Base-by-base conservation (phyloP, 2,329 filamentous ascomycete genomes). In the Alternaria angustiovoidea region DNA sequence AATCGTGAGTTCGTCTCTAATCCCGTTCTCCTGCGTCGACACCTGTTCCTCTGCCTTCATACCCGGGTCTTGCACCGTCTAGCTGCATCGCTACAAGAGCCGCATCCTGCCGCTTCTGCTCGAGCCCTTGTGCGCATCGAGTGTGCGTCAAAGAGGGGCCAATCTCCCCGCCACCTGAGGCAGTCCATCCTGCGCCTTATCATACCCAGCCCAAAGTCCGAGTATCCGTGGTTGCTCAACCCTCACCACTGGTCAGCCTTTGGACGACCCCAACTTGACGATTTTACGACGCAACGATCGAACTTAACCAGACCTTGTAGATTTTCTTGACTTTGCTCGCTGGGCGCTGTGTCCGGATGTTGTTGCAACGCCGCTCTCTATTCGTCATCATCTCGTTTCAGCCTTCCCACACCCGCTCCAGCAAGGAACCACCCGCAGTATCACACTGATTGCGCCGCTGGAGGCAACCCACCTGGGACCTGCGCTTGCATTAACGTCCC, bases 341-440 rank as follows among this genome's bases (percentile, higher is more conserved):
- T 62, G 57, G 64, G 61, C 62, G 61, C 68, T 61, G 64, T 53
- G 58, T 70, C 69, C 73, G 75, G 61, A 78, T 78, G 75, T 76
- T 73, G 69, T 69, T 69, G 67, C 75, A 70, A 66, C 66, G 69
- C 65, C 66, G 68, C 64, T 61, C 68, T 68, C 68, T 63, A 69
- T 71, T 71, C 71, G 72, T 75, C 73, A 74, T 75, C 74, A 74
- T 66, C 65, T 65, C 64, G 71, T 74, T 73, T 75, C 76, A 78
- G 76, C 76, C 76, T 77, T 71, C 70, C 59, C 66, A 65, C 60
- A 64, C 54, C 66, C 66, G 61, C 68, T 61, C 62, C 65, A 62
- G 47, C 53, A 66, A 64, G 66, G 55, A 64, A 61, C 66, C 46
- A 66, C 68, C 59, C 61, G 56, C 65, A 57, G 61, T 62, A 57